Evolutionary conservation across 495 filamentous ascomycete species (phyloP), one percentile per base, ranked within the genome.

Genomic region (Penicillium soppii): DNA sequence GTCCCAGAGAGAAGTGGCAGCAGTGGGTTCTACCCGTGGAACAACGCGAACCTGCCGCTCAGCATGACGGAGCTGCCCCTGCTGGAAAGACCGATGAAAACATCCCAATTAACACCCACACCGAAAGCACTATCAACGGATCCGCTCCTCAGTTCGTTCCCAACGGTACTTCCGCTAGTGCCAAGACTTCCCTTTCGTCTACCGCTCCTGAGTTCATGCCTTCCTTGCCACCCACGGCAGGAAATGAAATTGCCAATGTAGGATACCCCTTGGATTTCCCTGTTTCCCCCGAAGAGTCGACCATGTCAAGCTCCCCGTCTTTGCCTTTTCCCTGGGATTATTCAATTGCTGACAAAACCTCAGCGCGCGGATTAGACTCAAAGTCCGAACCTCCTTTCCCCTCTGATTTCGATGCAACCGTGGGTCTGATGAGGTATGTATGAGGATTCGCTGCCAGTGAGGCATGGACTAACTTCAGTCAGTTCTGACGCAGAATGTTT

Each of bases 141-240:
- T 56, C 58, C 17, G 23, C 57, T 19, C 63, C 32, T 23, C 62
- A 67, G 16, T 71, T 66, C 10, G 58, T 73, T 23, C 55, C 67
- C n/a, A 74, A 74, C 42, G 70, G 62, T 22, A 66, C 70, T 40
- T 54, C 66, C 37, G 72, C 63, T 27, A 57, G 62, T 8, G 58
- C 72, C 0, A 79, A 81, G 46, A 82, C 84, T 2, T 76, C 81
- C 35, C 75, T 94, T 22, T 91, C 88, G 19, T 87, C 89, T 7
- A 74, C 81, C 15, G 89, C 89, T 6, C 85, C 88, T 1, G 89
- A 91, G 51, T 94, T 90, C 61, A 78, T 86, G 17, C 89, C 89
- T 44, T 77, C 75, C 25, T 63, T 71, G 27, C 57, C 61, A 16
- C 39, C 65, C 69, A 39, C 53, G 21, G 57, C 63, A 36, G 65